A percentile compares a stretch with the other conserved stretches of the same genome.
Evolutionary conservation across 1,284 basidiomycete genomes (phyloP).

Genomic region (Microbotryum intermedium): DNA sequence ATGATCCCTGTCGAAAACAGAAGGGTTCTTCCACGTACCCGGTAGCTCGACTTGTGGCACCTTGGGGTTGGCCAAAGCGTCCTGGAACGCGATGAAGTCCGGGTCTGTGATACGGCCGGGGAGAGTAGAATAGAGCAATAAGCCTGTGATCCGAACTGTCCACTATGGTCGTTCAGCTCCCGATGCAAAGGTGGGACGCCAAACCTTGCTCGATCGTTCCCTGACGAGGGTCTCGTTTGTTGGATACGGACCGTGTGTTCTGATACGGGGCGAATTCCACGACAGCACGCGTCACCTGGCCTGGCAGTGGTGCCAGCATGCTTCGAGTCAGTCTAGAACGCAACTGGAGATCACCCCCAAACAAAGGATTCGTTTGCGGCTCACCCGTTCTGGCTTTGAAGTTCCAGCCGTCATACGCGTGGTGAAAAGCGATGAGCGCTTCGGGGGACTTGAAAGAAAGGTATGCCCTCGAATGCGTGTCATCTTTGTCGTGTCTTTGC

Average conservation of each 20-base stretch:
- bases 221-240: constrained; percentile 59
- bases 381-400: constrained; percentile 84
- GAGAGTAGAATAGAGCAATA: not conserved
- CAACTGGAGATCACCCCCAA: too few relatives aligned
- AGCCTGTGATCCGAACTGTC: too few relatives aligned
- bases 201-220: constrained; percentile 69
- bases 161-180: too few relatives aligned
- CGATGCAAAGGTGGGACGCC: not conserved
- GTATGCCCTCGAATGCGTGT: constrained; percentile 78
- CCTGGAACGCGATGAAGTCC: constrained; percentile 24
- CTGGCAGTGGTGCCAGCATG: constrained; percentile 41
- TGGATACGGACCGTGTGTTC: constrained; percentile 65
- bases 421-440: constrained; percentile 63
- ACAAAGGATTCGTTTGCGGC: constrained; percentile 25
- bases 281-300: constrained; percentile 74
- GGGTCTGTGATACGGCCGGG: constrained; percentile 6
- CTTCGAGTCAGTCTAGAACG: not conserved
- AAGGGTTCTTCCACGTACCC: too few relatives aligned
- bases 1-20: too few relatives aligned
- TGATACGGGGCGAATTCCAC: constrained; percentile 93
- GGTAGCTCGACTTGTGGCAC: too few relatives aligned
- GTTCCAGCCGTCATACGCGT: constrained; percentile 80
- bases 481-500: constrained; percentile 54
- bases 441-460: constrained; percentile 75
- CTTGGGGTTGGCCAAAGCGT: constrained; percentile 3